Evolutionary conservation across 306 rosid genomes (phyloP), one percentile per base, ranked within the genome.

Genomic region (Cucumis cinereus): DNA sequence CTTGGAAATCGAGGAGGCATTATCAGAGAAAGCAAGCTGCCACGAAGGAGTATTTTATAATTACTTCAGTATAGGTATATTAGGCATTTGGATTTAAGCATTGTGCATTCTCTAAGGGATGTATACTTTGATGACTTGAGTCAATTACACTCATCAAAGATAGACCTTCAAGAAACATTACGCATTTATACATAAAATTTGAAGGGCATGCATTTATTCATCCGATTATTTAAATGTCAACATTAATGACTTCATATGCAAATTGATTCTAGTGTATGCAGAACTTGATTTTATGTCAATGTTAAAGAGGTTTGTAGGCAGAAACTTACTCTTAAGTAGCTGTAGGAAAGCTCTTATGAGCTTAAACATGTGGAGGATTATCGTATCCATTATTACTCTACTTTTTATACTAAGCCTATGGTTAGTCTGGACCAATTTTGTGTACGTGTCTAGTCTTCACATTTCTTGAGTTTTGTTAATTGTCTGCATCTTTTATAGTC

Each of bases 31-130:
- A 87, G 70, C 78, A 75, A 62, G 71, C 41, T 85, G 88, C 84
- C 84, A 90, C 12, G 90, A 90, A 80, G 99, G 99, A 83, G 97
- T 92, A 75, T 89, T 90, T 89, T 95, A 95, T 81, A 95, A 92
- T 82, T 95, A 95, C 87, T 92, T 88, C 82, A 95, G 99, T 81
- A 85, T 95, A 84, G 99, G 99, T 95, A 90, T 77, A 78, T 76
- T 50, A 76, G 7, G 60, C 61, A 50, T 72, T 47, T 57, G 2
- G 13, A 22, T 56, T 8, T 54, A 57, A 38, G 40, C 14, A 30
- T 74, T 54, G 41, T 54, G 49, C 63, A 54, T 53, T 35, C 50
- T 3, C 33, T 19, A 52, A 54, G 40, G 17, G 50, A 52, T 10
- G 11, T 5, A 54, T n/a, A 74, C 24, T 35, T 55, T 55, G 20